Evolutionary conservation across 1,139 yeast species (phyloP), one percentile per base, ranked within the genome.

Genomic region (Candida labiduridarum): DNA sequence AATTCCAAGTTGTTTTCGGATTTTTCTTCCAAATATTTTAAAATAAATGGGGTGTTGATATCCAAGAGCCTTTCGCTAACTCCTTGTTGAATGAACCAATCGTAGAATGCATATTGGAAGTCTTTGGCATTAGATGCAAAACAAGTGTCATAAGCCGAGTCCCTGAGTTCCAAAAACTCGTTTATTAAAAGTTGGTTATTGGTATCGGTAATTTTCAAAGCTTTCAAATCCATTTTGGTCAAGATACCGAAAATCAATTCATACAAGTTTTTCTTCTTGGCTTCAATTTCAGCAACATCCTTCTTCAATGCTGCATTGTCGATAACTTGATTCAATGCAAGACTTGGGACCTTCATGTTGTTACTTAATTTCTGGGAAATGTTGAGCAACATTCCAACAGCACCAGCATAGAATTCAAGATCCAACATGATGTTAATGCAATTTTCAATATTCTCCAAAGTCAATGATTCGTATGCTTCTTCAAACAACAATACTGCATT

Each of bases 61-160:
- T 87, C 89, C 56, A 94, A 74, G 43, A 95, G 73, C 52, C 91
- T 80, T 50, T 87, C 95, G 54, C 89, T 86, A 34, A 84, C 79
- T 2, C 90, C 92, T 63, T 89, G 89, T 43, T 79, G 72, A 40
- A 91, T 85, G 60, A 90, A 85, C 98, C 99, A 95, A 63, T 89
- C 96, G 66, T 95, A 95, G 57, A 94, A 82, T 57, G 89, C 88
- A 66, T 86, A 90, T 57, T 95, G 99, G 77, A 95, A 95, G 14
- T 83, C 67, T 61, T 86, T 89, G 62, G 94, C 98, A 45, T 80
- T 76, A 46, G 87, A 85, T 12, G 81, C 80, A 61, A 90, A 84
- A 55, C 96, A 89, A 11, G 87, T 79, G 18, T 80, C 80, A 61
- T 92, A 92, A 27, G 95, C 83, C 44, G 82, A 79, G 58, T 89